Evolutionary conservation across 768 basidiomycete species (phyloP), one percentile per base, ranked within the genome.

Genomic region (Strobilomyces dryophilus): DNA sequence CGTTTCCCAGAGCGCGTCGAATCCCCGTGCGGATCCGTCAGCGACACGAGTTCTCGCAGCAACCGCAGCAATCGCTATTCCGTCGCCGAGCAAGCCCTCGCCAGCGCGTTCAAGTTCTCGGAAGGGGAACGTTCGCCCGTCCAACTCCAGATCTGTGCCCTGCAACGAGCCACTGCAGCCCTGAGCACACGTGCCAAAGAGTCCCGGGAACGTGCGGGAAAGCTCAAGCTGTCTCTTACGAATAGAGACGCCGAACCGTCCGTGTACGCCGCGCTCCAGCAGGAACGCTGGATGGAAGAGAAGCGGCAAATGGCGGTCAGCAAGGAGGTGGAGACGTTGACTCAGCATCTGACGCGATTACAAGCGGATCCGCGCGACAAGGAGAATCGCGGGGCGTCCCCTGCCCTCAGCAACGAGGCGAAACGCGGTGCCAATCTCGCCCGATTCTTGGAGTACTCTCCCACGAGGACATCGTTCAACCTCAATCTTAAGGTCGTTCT

Each of bases 251-350:
- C 68, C 6, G 74, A 79, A 8, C 75, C 76, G 1, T 61, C 54
- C 7, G 57, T 57, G 17, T 77, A 73, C 52, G 64, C 67, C 52
- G 54, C 71, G 9, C 64, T 78, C 37, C 74, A 79, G 53, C 72
- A 71, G 1, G 72, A 79, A 45, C 73, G 77, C 29, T 81, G 79
- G 80, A 68, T 75, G 66, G 76, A 77, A 54, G 81, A 83, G 57
- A 73, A 72, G 55, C 68, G 74, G 51, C 72, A 73, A 49, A 49
- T 56, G 29, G 70, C 65, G 20, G 69, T 71, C 18, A 67, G 72
- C 50, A 59, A 71, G 45, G 70, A 80, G 51, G 64, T 70, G 27
- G 67, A 72, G 56, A 54, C 50, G 24, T 52, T 78, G 51, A 66
- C 65, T 51, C 67, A 71, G 54, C 72, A 74, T 35, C 60, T 79